Conservation (phyloP, 75 land plant genomes). For the Picea glauca region DNA sequence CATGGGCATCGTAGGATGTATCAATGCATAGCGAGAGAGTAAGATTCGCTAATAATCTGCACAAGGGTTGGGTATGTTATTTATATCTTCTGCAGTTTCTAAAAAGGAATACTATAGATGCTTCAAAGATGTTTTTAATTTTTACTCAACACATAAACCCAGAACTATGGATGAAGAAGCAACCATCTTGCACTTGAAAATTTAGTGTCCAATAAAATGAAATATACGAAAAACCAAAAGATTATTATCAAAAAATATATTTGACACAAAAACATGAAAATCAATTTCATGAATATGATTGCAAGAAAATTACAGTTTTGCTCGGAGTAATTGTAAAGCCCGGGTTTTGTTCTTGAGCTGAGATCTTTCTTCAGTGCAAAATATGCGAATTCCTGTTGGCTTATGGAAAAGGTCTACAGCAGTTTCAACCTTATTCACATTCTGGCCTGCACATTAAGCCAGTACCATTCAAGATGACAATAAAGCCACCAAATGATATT, state of each 20-base stretch:
- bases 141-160: too few species aligned
- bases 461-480: neutral
- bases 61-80: too few species aligned
- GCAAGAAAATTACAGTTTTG: slow-evolving; percentile 70
- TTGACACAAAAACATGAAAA: neutral
- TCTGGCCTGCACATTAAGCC: slow-evolving; percentile 76
- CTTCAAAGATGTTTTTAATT: too few species aligned
- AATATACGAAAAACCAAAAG: neutral
- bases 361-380: slow-evolving; percentile 96
- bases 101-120: too few species aligned
- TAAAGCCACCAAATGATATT: neutral
- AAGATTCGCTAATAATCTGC: too few species aligned
- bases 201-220: neutral
- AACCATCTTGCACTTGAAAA: neutral
- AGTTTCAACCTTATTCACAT: slow-evolving; percentile 99
- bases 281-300: neutral
- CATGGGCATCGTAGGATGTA: too few species aligned
- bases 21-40: too few species aligned
- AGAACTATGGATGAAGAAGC: neutral
- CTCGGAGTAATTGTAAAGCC: slow-evolving; percentile 87
- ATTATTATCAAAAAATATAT: neutral
- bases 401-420: slow-evolving; percentile 93
- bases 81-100: too few species aligned
- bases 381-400: slow-evolving; percentile 96
- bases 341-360: slow-evolving; percentile 85